Conservation (phyloP, 345 rosid species). For the Sisymbrium irio region DNA sequence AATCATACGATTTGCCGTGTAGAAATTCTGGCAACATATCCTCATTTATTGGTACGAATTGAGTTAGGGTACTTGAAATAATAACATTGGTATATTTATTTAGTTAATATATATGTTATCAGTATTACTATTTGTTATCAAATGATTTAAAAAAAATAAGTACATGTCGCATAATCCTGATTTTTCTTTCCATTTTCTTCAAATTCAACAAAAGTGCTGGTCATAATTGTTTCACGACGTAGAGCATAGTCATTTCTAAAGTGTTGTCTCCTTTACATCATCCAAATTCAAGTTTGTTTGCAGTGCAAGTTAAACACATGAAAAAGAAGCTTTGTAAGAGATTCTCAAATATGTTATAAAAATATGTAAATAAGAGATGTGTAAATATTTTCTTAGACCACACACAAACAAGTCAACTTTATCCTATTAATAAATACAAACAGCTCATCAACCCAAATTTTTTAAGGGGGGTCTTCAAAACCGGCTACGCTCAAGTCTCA, state of each 20-base stretch:
- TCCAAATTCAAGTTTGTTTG: neutral
- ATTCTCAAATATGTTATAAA: neutral
- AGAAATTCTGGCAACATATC: too few relatives aligned
- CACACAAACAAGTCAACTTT: neutral
- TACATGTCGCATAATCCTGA: too few relatives aligned
- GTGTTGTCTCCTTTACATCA: neutral
- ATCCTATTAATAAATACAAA: neutral
- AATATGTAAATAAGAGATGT: neutral
- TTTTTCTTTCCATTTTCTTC: too few relatives aligned
- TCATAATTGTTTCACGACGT: neutral
- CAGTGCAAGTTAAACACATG: neutral
- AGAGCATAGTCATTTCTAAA: neutral
- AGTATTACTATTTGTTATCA: too few relatives aligned
- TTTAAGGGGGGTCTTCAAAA: conserved; percentile 8
- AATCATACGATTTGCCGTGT: too few relatives aligned
- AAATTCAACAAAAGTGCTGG: neutral
- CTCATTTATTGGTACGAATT: too few relatives aligned
- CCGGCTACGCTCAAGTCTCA: conserved; percentile 37
- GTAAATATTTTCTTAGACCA: neutral
- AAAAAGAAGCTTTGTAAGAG: neutral
- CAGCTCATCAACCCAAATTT: too few relatives aligned
- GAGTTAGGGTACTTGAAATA: too few relatives aligned
- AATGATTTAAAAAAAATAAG: too few relatives aligned
- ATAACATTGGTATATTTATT: too few relatives aligned
- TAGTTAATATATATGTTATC: too few relatives aligned